Evolutionary conservation across 345 rosid genomes (phyloP), one percentile per base, ranked within the genome.

Genomic region (Citrus mangshanensis): DNA sequence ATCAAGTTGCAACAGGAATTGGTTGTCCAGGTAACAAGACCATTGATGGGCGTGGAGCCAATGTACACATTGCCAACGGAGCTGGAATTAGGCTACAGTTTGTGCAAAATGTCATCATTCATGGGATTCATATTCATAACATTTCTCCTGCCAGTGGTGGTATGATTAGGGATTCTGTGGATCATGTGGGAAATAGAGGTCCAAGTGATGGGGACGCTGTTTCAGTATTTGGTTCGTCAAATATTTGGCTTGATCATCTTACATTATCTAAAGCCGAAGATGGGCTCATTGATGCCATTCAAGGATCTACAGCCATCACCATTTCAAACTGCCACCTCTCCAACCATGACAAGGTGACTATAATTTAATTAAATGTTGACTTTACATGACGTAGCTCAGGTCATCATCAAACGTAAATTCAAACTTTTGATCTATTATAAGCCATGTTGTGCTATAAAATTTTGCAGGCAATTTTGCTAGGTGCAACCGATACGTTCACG

Each of bases 241-340:
- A 91, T 75, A 7, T 93, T 49, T 93, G 95, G 97, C 82, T 93
- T 16, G 97, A 93, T 80, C 97, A 93, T 79, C 84, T 93, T 64
- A 84, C 90, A 34, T 32, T 42, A 42, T 42, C 51, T 42, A 0
- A 81, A 51, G 88, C 93, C 73, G 6, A 72, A 0, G 97, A 93
- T 72, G 95, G 97, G 32, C 73, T 93, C 49, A 85, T 93, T 21
- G 97, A 93, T 82, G 91, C 83, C 2, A 87, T 91, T 61, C 74
- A 79, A 21, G 69, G 13, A 32, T 66, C 70, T 14, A 34, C 70
- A 7, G 46, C 70, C 5, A 66, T 66, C 46, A 66, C 25, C 12
- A 19, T 34, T 2, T 66, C 70, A 19, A 66, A 66, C 25, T 34
- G 42, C 38, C 70, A 66, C n/a, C 6, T 66, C 25, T 34, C 70